Percentiles rank a stretch among this genome's conserved stretches.
These are phyloP conservation scores for Penicillium thymicola DNA, from an alignment of 2,329 filamentous ascomycete genomes.

Conservation along the genomic window DNA sequence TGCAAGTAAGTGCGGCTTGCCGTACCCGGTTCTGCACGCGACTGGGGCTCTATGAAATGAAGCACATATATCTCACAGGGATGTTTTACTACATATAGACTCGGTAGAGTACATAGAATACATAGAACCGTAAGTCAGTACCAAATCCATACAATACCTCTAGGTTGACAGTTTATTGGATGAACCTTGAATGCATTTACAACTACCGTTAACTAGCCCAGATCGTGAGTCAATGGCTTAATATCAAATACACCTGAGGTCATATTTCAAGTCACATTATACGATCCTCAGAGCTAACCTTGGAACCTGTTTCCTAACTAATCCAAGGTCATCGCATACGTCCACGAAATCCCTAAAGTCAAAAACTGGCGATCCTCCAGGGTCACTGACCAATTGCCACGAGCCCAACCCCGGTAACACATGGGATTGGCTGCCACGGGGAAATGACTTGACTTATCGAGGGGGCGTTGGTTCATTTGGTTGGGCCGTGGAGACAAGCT, in stretches of 20 bases:
- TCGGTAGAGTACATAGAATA: neutral
- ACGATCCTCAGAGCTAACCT: too few relatives aligned
- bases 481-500: constrained; percentile 27
- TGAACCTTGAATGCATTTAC: neutral
- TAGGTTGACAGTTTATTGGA: neutral
- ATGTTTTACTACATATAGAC: neutral
- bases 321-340: neutral
- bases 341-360: constrained; percentile 9
- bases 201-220: neutral
- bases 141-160: neutral
- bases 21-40: constrained; percentile 3
- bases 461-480: constrained; percentile 14
- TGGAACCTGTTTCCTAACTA: neutral
- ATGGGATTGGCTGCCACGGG: constrained; percentile 18
- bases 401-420: neutral
- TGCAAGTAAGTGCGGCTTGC: constrained; percentile 7
- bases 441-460: constrained; percentile 26
- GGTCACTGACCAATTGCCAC: constrained; percentile 19
- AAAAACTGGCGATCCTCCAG: constrained; percentile 24
- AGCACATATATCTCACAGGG: neutral
- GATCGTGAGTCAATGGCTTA: neutral
- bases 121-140: neutral
- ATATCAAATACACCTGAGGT: neutral
- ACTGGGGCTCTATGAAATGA: constrained; percentile 2
- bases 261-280: neutral